Evolutionary conservation across 768 basidiomycete genomes (phyloP).

Genomic region (Lactifluus echinatus): DNA sequence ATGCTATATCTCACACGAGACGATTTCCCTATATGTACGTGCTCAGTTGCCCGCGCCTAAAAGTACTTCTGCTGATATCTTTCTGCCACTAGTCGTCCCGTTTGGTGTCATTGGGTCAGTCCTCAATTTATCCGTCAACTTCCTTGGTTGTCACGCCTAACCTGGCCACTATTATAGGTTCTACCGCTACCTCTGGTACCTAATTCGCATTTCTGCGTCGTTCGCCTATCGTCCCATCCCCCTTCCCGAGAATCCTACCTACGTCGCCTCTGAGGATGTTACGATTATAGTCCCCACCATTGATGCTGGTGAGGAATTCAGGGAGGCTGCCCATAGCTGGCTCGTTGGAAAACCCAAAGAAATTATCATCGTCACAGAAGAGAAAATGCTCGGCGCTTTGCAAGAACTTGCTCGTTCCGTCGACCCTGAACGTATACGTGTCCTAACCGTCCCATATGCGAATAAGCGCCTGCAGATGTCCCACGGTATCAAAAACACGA

Average conservation of each 20-base stretch:
- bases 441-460: slow-evolving; percentile 85
- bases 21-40: slow-evolving; percentile 85
- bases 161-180: slow-evolving; percentile 41
- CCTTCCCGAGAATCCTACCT: slow-evolving; percentile 83
- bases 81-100: slow-evolving; percentile 59
- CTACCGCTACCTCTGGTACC: slow-evolving; percentile 90
- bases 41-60: neutral
- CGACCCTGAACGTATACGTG: slow-evolving; percentile 75
- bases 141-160: neutral
- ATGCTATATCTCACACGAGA: slow-evolving; percentile 91
- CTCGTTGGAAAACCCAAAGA: slow-evolving; percentile 87
- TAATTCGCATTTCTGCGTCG: slow-evolving; percentile 75
- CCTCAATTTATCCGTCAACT: neutral
- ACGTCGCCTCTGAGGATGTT: slow-evolving; percentile 84
- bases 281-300: slow-evolving; percentile 96
- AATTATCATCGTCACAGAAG: slow-evolving; percentile 70
- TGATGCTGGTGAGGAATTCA: slow-evolving; percentile 93
- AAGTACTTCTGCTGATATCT: neutral
- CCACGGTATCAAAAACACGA: slow-evolving; percentile 84
- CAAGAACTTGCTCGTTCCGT: slow-evolving; percentile 85
- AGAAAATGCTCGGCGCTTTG: slow-evolving; percentile 82
- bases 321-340: slow-evolving; percentile 88
- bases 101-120: slow-evolving; percentile 79
- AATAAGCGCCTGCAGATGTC: slow-evolving; percentile 94
- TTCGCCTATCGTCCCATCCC: slow-evolving; percentile 83